A percentile compares a stretch with the other conserved stretches of the same genome.
Evolutionary conservation across 2,329 filamentous ascomycete species (phyloP).

Genomic region (Plenodomus lindquistii): DNA sequence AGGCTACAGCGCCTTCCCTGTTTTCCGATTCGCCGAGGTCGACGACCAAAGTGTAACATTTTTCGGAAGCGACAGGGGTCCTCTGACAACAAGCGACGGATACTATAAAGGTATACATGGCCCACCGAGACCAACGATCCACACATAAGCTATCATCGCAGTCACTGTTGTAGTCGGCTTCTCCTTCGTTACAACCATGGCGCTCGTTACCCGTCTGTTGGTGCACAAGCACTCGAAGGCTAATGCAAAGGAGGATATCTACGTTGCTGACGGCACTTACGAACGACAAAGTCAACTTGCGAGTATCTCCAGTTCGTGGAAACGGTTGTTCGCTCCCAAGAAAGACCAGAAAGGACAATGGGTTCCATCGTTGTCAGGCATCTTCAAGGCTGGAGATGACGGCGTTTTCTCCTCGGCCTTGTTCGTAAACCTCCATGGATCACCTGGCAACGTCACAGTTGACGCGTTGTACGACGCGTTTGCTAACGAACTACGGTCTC

Average conservation of each 20-base stretch:
- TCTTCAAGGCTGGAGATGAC: slow-evolving; percentile 42
- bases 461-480: slow-evolving; percentile 33
- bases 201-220: slow-evolving; percentile 32
- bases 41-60: slow-evolving; percentile 7
- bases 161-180: slow-evolving; percentile 17
- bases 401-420: slow-evolving; percentile 30
- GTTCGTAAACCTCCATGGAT: slow-evolving; percentile 25
- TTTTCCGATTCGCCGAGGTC: slow-evolving; percentile 30
- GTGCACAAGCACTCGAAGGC: slow-evolving; percentile 29
- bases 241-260: slow-evolving; percentile 7
- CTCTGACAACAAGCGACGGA: slow-evolving; percentile 17
- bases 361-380: slow-evolving; percentile 33
- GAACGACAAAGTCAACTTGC: slow-evolving; percentile 16
- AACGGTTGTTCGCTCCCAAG: slow-evolving; percentile 23
- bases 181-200: slow-evolving; percentile 26
- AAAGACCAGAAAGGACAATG: slow-evolving; percentile 16
- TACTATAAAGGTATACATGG: slow-evolving; percentile 21
- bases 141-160: slow-evolving; percentile 18
- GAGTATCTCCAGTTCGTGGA: slow-evolving; percentile 22
- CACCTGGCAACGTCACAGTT: slow-evolving; percentile 28
- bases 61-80: slow-evolving; percentile 6
- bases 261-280: slow-evolving; percentile 15
- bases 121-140: slow-evolving; percentile 14
- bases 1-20: slow-evolving; percentile 24
- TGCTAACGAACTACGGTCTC: slow-evolving; percentile 25